A percentile compares a stretch with the other conserved stretches of the same genome.
These are phyloP conservation scores for Stereocaulon alpinum DNA, from an alignment of 495 filamentous ascomycete genomes.

Conservation along the genomic window DNA sequence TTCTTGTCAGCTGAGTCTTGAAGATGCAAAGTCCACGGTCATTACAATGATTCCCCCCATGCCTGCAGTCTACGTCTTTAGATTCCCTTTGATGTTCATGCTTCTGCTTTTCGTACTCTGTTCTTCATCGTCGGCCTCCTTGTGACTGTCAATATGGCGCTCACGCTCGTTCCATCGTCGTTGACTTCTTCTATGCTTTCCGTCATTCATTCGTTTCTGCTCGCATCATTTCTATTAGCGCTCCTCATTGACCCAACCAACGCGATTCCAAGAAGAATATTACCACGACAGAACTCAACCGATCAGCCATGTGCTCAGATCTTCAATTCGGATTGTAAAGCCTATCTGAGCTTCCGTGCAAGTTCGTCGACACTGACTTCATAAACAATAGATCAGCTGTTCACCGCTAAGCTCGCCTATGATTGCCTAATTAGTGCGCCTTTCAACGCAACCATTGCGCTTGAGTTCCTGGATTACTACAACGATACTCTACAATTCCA, in stretches of 20 bases:
- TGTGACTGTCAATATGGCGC: no score
- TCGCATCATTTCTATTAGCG: not conserved
- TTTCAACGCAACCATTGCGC: constrained; percentile 42
- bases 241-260: not conserved
- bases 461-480: constrained; percentile 42
- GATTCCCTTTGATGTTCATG: no score
- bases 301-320: constrained; percentile 14
- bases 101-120: no score
- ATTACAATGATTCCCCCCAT: no score
- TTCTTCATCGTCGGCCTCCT: no score
- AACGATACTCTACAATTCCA: constrained; percentile 49
- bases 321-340: constrained; percentile 12
- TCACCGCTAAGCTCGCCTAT: constrained; percentile 34
- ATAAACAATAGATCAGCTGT: constrained; percentile 11
- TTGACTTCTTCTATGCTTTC: not conserved
- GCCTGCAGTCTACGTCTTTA: no score
- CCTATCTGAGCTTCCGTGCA: not conserved
- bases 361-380: not conserved
- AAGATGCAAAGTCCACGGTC: no score
- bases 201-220: not conserved
- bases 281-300: not conserved
- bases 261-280: not conserved
- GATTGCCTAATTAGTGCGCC: constrained; percentile 47
- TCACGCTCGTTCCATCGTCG: no score
- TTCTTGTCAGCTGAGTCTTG: no score